Conservation (phyloP, 2,329 filamentous ascomycete genomes). For the Teratosphaeriaceae sp. region DNA sequence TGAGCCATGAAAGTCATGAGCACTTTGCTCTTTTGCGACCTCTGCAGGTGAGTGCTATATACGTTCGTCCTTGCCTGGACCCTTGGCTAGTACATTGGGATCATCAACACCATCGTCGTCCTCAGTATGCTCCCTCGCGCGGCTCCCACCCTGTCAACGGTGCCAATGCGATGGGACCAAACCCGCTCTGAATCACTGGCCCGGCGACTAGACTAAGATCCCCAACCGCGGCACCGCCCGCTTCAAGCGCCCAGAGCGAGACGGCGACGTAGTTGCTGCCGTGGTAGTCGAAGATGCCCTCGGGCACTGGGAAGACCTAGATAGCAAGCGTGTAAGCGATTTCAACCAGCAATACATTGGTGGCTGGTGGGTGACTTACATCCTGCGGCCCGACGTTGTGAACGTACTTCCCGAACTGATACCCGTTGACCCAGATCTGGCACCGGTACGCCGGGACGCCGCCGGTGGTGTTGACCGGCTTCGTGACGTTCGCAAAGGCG, state of each 20-base stretch:
- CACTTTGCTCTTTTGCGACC: too few relatives aligned
- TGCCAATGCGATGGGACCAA: conserved; percentile 23
- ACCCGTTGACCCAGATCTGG: conserved; percentile 68
- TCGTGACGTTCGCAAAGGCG: conserved; percentile 38
- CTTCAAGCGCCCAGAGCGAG: conserved; percentile 60
- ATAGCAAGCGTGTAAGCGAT: too few relatives aligned
- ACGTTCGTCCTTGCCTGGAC: too few relatives aligned
- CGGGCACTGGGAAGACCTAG: conserved; percentile 62
- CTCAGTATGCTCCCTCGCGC: conserved; percentile 27
- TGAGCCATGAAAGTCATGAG: too few relatives aligned
- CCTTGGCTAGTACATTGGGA: too few relatives aligned
- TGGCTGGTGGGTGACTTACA: conserved; percentile 16
- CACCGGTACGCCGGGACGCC: conserved; percentile 46
- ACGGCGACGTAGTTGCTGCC: conserved; percentile 65
- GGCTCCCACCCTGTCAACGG: conserved; percentile 25
- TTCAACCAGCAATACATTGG: too few relatives aligned
- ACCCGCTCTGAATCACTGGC: conserved; percentile 27
- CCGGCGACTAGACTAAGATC: conserved; percentile 28
- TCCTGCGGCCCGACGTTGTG: conserved; percentile 71
- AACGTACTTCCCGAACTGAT: conserved; percentile 63
- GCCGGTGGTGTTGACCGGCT: conserved; percentile 27
- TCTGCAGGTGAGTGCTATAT: too few relatives aligned
- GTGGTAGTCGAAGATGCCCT: conserved; percentile 64
- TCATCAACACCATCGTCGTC: neutral
- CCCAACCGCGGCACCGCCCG: conserved; percentile 50